A percentile compares a stretch with the other conserved stretches of the same genome.
phyloP scores from a whole-genome alignment of 441 rosid species.

The Brassica hybrid region DNA sequence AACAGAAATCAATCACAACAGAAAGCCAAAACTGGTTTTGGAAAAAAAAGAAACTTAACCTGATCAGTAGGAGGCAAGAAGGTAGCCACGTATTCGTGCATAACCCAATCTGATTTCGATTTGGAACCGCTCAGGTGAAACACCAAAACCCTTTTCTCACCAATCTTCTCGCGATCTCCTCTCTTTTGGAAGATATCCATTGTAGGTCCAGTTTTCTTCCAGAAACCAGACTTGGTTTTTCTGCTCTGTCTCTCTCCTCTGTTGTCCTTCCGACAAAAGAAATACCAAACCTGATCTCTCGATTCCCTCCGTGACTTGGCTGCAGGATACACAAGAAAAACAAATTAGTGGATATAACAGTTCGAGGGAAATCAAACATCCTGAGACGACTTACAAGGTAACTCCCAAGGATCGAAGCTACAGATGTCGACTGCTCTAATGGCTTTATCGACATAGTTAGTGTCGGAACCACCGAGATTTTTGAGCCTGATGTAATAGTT shows the following conservation, averaged over 20 bases:
- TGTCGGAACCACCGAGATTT: neutral
- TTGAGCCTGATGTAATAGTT: neutral
- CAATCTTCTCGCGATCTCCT: slow-evolving; percentile 35
- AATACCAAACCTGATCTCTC: slow-evolving; percentile 49
- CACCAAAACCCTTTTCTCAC: slow-evolving; percentile 54
- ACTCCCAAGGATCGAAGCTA: slow-evolving; percentile 55
- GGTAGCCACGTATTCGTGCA: slow-evolving; percentile 55
- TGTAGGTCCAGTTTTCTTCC: slow-evolving; percentile 61
- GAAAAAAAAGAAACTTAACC: slow-evolving; percentile 5
- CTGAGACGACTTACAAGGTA: slow-evolving; percentile 45
- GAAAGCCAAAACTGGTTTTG: no score
- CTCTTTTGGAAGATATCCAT: slow-evolving; percentile 26
- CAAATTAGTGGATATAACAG: no score
- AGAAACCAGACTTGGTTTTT: slow-evolving; percentile 49
- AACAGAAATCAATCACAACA: neutral
- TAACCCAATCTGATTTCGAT: slow-evolving; percentile 53
- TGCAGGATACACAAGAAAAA: neutral
- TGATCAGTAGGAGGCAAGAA: slow-evolving; percentile 1
- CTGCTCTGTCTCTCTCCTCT: slow-evolving; percentile 34
- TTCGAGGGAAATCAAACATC: no score
- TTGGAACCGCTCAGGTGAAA: slow-evolving; percentile 39
- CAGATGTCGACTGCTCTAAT: slow-evolving; percentile 22
- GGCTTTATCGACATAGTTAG: neutral
- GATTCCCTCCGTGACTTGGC: slow-evolving; percentile 22
- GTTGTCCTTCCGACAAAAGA: slow-evolving; percentile 41